phyloP scores from a whole-genome alignment of 139 green algal genomes.

The Chlorella sp. region DNA sequence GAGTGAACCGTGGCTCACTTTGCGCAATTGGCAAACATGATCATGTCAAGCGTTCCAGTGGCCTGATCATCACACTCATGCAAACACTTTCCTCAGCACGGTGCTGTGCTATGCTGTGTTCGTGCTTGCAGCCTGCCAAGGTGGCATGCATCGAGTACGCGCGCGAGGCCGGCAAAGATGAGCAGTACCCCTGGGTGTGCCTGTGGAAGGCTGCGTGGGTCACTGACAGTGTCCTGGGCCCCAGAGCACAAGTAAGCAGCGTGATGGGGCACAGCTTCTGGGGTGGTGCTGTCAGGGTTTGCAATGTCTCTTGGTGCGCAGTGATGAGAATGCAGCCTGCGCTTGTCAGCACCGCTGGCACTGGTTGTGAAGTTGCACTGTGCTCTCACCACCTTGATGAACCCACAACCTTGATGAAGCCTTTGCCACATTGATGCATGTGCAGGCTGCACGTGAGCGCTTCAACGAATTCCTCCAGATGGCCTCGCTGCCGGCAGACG shows the following conservation, averaged over 20 bases:
- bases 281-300: not conserved
- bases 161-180: slow-evolving; percentile 26
- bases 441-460: not conserved
- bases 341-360: not conserved
- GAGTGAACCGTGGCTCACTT: too few species aligned
- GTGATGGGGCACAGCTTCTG: not conserved
- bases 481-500: not conserved
- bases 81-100: too few species aligned
- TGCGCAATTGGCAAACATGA: too few species aligned
- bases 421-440: not conserved
- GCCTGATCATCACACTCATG: too few species aligned
- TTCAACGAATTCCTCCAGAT: not conserved
- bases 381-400: not conserved
- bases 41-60: too few species aligned
- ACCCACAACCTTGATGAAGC: not conserved
- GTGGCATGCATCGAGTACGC: slow-evolving; percentile 46
- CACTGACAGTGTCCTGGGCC: not conserved
- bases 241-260: not conserved
- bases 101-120: too few species aligned
- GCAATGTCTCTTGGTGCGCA: not conserved
- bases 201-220: slow-evolving; percentile 21
- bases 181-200: slow-evolving; percentile 36
- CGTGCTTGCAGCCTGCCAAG: slow-evolving; percentile 26
- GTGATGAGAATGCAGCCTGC: not conserved
- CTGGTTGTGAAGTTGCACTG: too few species aligned